Evolutionary conservation across 257 asterid genomes (phyloP).

Genomic region (Coffea eugenioides): DNA sequence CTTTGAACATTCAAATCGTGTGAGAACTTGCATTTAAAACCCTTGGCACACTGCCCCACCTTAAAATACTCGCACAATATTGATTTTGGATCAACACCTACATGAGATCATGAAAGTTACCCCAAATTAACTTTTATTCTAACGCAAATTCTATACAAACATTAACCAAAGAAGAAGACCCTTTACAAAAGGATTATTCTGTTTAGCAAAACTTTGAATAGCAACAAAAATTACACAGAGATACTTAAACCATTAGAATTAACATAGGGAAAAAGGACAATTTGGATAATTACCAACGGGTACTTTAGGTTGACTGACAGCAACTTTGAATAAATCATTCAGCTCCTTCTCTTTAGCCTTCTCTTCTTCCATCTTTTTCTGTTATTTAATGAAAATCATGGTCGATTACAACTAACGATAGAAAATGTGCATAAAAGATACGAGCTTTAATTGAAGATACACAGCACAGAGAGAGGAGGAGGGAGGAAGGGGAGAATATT

Average conservation of each 20-base stretch:
- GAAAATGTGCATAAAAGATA: background rate
- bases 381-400: slow-evolving; percentile 16
- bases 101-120: background rate
- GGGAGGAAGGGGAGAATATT: background rate
- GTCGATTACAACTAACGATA: slow-evolving; percentile 12
- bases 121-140: background rate
- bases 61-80: slow-evolving; percentile 80
- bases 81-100: slow-evolving; percentile 96
- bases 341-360: slow-evolving; percentile 89
- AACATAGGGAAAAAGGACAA: background rate
- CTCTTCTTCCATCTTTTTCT: slow-evolving; percentile 99
- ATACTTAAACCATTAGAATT: background rate
- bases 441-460: background rate
- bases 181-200: background rate
- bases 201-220: too few relatives aligned
- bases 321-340: slow-evolving; percentile 74
- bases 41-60: slow-evolving; percentile 86
- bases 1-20: slow-evolving; percentile 93
- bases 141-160: background rate
- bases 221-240: background rate
- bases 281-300: slow-evolving; percentile 60
- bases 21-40: slow-evolving; percentile 94
- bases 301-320: slow-evolving; percentile 92
- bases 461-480: background rate
- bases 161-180: background rate